Evolutionary conservation across 2,329 filamentous ascomycete genomes (phyloP).

Genomic region (Aspergillus proliferans): DNA sequence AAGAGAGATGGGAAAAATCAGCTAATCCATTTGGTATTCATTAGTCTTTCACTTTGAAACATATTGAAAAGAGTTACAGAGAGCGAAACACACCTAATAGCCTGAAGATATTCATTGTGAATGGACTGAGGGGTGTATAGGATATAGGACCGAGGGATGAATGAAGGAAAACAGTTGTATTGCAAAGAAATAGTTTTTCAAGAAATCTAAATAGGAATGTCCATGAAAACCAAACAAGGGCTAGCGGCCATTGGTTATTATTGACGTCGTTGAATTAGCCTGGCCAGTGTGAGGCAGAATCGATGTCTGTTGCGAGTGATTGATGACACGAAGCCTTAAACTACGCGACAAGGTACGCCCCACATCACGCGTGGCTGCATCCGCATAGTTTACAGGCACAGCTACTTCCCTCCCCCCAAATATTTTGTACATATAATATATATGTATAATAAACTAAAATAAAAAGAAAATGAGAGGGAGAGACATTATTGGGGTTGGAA

Average conservation of each 20-base stretch:
- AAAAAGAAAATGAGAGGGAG: no score
- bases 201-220: neutral
- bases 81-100: conserved; percentile 49
- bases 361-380: conserved; percentile 7
- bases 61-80: neutral
- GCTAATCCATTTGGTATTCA: conserved; percentile 45
- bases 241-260: neutral
- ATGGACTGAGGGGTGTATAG: neutral
- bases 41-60: neutral
- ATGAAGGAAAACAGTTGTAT: neutral
- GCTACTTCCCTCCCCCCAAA: neutral
- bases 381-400: neutral
- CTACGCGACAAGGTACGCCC: conserved; percentile 13
- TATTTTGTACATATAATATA: neutral
- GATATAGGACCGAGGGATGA: conserved; percentile 1
- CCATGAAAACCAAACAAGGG: neutral
- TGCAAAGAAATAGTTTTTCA: neutral
- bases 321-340: conserved; percentile 39
- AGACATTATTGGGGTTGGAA: no score
- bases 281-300: neutral
- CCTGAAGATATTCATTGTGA: conserved; percentile 64
- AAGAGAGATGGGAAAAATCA: conserved; percentile 91
- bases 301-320: neutral
- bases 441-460: no score
- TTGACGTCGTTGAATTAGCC: neutral